Conservation (phyloP, 495 filamentous ascomycete genomes). For the Penicillium subrubescens region DNA sequence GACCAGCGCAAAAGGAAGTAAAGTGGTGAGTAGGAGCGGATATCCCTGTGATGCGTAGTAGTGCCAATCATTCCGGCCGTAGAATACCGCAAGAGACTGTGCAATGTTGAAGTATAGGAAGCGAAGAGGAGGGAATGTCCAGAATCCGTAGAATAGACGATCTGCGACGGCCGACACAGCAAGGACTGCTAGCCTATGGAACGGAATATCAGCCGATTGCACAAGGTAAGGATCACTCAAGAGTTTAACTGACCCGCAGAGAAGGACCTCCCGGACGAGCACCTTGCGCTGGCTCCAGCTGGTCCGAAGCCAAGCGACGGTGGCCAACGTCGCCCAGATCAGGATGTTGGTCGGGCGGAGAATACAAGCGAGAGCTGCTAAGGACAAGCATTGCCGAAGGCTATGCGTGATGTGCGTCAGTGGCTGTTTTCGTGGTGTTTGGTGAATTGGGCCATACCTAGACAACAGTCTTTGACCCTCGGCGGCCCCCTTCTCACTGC, state of each 20-base stretch:
- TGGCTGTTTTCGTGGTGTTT: conserved; percentile 4
- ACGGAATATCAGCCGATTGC: conserved; percentile 13
- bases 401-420: conserved; percentile 30
- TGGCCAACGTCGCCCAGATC: conserved; percentile 70
- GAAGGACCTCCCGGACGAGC: conserved; percentile 59
- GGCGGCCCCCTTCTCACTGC: conserved; percentile 11
- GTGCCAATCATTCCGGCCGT: conserved; percentile 87
- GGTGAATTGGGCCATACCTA: conserved; percentile 12
- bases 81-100: conserved; percentile 84
- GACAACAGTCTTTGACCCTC: conserved; percentile 4
- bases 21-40: conserved; percentile 83
- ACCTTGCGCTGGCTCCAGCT: conserved; percentile 47
- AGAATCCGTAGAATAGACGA: conserved; percentile 78
- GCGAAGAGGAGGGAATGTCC: conserved; percentile 86
- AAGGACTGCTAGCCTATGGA: conserved; percentile 55
- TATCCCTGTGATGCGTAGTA: conserved; percentile 92
- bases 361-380: conserved; percentile 83
- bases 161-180: conserved; percentile 68
- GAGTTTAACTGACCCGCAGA: conserved; percentile 64
- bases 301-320: conserved; percentile 47
- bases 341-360: conserved; percentile 88
- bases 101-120: conserved; percentile 93
- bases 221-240: background rate
- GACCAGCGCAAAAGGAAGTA: conserved; percentile 70
- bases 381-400: conserved; percentile 66